Evolutionary conservation across 441 rosid genomes (phyloP).

Genomic region (Gossypium aridum): DNA sequence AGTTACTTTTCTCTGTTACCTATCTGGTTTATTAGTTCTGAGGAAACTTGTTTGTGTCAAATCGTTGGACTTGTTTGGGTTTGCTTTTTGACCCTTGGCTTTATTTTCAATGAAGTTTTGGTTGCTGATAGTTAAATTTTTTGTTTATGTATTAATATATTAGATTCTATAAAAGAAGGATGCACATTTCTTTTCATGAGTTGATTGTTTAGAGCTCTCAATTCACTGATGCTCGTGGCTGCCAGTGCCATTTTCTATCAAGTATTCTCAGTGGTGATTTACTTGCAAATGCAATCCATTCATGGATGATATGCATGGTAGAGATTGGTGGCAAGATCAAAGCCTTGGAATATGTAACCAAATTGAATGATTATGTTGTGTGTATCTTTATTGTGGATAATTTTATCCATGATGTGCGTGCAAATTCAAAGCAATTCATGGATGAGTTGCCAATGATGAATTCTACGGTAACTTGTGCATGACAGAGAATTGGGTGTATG

Average conservation of each 20-base stretch:
- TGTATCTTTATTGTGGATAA: too few relatives aligned
- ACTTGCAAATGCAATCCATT: neutral
- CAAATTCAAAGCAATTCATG: too few relatives aligned
- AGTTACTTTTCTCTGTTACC: conserved; percentile 3
- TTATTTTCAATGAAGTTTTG: neutral
- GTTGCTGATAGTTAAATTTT: neutral
- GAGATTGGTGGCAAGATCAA: too few relatives aligned
- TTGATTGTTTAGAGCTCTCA: neutral
- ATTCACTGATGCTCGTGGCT: neutral
- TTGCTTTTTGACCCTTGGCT: conserved; percentile 1
- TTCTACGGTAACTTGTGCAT: too few relatives aligned
- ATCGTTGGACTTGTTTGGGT: neutral
- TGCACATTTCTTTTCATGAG: neutral
- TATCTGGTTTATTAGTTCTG: neutral
- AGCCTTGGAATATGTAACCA: too few relatives aligned
- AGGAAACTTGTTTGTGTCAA: neutral
- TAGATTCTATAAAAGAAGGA: neutral
- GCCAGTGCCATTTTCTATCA: neutral
- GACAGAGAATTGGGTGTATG: too few relatives aligned
- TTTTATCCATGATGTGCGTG: too few relatives aligned
- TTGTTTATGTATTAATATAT: neutral
- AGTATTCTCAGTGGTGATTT: neutral
- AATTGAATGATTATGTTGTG: too few relatives aligned
- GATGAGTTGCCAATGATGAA: too few relatives aligned
- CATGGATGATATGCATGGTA: too few relatives aligned